Evolutionary conservation across 208 protist genomes (phyloP).

Genomic region (Naegleria fowleri): DNA sequence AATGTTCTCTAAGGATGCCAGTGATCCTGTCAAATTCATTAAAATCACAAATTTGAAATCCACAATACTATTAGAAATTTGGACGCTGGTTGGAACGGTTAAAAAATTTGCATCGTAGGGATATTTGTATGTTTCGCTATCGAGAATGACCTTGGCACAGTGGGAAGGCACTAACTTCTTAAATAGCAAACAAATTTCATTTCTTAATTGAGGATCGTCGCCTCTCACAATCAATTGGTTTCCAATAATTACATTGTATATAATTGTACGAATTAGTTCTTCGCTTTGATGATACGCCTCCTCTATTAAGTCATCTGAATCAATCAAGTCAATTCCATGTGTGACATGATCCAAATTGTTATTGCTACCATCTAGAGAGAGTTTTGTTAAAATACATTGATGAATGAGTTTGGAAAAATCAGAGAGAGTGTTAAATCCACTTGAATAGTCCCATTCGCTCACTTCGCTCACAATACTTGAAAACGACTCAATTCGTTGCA

Average conservation of each 20-base stretch:
- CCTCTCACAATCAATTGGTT: background rate
- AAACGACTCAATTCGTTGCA: background rate
- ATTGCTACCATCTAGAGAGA: background rate
- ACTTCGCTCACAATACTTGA: background rate
- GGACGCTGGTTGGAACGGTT: background rate
- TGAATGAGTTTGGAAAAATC: background rate
- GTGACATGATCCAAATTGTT: background rate
- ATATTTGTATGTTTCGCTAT: background rate
- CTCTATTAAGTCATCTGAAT: background rate
- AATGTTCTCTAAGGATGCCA: background rate
- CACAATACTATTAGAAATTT: background rate
- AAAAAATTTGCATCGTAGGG: conserved; percentile 3
- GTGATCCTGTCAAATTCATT: background rate
- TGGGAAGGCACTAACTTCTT: background rate
- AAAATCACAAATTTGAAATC: background rate
- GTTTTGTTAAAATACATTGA: background rate
- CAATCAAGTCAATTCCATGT: no score
- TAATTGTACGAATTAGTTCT: background rate
- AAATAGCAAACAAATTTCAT: background rate
- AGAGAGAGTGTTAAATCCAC: background rate
- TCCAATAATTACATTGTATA: background rate
- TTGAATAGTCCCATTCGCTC: background rate
- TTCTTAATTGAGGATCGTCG: background rate
- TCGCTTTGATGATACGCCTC: background rate
- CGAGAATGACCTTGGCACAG: background rate